phyloP scores from a whole-genome alignment of 1,284 basidiomycete genomes.

The Boletus smithii region DNA sequence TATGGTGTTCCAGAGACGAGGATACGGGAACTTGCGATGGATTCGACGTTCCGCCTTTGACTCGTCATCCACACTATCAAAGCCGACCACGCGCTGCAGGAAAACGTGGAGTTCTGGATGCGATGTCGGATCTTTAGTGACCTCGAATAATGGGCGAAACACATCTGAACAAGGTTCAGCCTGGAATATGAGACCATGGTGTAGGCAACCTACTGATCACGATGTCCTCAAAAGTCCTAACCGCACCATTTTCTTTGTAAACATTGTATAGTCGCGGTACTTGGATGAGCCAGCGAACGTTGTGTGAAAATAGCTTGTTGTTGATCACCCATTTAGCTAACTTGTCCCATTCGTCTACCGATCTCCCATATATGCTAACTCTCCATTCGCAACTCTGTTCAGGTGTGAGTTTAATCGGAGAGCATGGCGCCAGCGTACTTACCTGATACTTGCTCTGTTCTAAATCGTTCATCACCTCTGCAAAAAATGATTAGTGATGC shows the following conservation, averaged over 20 bases:
- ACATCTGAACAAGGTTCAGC: slow-evolving; percentile 58
- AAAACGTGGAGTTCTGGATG: slow-evolving; percentile 97
- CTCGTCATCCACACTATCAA: slow-evolving; percentile 98
- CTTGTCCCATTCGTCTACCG: slow-evolving; percentile 91
- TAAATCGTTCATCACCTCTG: slow-evolving; percentile 94
- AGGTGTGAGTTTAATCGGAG: slow-evolving; percentile 2
- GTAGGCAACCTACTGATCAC: slow-evolving; percentile 66
- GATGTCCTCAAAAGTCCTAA: slow-evolving; percentile 90
- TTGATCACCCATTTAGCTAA: slow-evolving; percentile 95
- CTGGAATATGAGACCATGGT: not conserved
- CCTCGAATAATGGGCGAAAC: slow-evolving; percentile 93
- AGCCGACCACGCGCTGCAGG: slow-evolving; percentile 92
- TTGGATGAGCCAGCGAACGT: slow-evolving; percentile 98
- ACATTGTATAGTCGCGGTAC: slow-evolving; percentile 94
- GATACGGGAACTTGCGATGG: slow-evolving; percentile 95
- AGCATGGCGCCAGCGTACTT: not conserved
- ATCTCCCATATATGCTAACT: slow-evolving; percentile 90
- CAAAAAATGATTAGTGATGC: slow-evolving; percentile 2
- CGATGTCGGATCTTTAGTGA: slow-evolving; percentile 84
- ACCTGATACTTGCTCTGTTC: slow-evolving; percentile 99
- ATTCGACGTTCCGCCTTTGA: slow-evolving; percentile 90
- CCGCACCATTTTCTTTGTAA: slow-evolving; percentile 87
- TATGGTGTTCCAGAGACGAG: slow-evolving; percentile 83
- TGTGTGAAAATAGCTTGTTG: slow-evolving; percentile 93
- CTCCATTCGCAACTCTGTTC: slow-evolving; percentile 92